Evolutionary conservation across 176 grass and related monocot species (phyloP).

Genomic region (Elymus sibiricus): DNA sequence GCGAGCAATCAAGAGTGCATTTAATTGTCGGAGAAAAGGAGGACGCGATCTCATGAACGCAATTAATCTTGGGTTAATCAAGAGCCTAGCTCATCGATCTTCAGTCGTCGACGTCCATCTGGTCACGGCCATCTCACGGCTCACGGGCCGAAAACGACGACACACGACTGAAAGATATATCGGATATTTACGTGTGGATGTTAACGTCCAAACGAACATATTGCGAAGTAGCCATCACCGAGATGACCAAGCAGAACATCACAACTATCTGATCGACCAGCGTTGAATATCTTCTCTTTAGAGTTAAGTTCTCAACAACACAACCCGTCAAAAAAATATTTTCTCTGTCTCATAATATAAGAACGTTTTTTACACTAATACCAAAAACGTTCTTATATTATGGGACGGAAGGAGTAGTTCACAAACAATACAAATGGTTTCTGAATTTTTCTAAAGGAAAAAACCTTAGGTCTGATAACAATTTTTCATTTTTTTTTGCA

Average conservation of each 20-base stretch:
- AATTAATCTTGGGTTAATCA: neutral
- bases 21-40: slow-evolving; percentile 38
- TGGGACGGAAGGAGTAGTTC: too few relatives aligned
- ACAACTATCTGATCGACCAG: too few relatives aligned
- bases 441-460: too few relatives aligned
- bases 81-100: neutral
- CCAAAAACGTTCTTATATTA: too few relatives aligned
- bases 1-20: slow-evolving; percentile 9
- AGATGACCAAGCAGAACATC: neutral
- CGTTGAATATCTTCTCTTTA: too few relatives aligned
- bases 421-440: too few relatives aligned
- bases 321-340: too few relatives aligned
- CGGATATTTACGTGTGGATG: neutral
- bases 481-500: too few relatives aligned
- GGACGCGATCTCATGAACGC: slow-evolving; percentile 8
- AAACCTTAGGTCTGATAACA: too few relatives aligned
- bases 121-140: slow-evolving; percentile 8
- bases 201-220: slow-evolving; percentile 6
- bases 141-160: slow-evolving; percentile 29
- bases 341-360: too few relatives aligned
- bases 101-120: neutral
- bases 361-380: too few relatives aligned
- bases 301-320: too few relatives aligned
- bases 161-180: neutral
- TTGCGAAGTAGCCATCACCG: slow-evolving; percentile 9